Conservation (phyloP, 2,329 filamentous ascomycete species). For the Trichothecium roseum region DNA sequence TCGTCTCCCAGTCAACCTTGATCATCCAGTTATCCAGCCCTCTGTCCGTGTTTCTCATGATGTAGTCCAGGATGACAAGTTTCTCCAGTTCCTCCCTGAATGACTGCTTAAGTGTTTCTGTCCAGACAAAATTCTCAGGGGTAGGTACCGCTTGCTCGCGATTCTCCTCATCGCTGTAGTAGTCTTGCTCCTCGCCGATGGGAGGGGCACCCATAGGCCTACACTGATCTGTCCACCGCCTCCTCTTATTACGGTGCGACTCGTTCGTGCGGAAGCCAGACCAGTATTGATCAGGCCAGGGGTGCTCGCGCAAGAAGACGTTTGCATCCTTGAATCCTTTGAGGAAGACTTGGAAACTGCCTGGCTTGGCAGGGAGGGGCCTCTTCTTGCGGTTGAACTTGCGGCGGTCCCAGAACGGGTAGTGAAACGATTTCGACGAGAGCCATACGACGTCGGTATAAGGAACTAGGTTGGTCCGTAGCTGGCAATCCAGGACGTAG, state of each 20-base stretch:
- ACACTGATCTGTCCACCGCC: slow-evolving; percentile 70
- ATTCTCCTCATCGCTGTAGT: slow-evolving; percentile 52
- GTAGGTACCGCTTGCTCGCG: slow-evolving; percentile 35
- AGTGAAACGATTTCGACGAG: slow-evolving; percentile 95
- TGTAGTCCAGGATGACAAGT: slow-evolving; percentile 93
- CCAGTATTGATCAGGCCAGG: slow-evolving; percentile 87
- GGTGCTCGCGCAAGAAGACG: slow-evolving; percentile 85
- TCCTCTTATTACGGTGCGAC: slow-evolving; percentile 55
- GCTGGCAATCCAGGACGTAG: slow-evolving; percentile 83
- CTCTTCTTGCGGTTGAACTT: slow-evolving; percentile 83
- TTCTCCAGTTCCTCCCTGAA: slow-evolving; percentile 96
- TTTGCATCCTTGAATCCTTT: slow-evolving; percentile 97
- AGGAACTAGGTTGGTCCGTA: slow-evolving; percentile 85
- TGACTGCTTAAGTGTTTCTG: slow-evolving; percentile 74
- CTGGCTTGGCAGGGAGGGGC: slow-evolving; percentile 76
- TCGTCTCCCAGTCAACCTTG: slow-evolving; percentile 76
- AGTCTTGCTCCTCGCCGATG: slow-evolving; percentile 46
- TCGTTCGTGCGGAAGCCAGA: slow-evolving; percentile 60
- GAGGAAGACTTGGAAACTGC: slow-evolving; percentile 94
- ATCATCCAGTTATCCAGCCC: slow-evolving; percentile 99
- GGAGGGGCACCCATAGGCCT: slow-evolving; percentile 43
- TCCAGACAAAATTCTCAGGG: slow-evolving; percentile 67
- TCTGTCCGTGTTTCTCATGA: slow-evolving; percentile 97
- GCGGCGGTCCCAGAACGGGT: slow-evolving; percentile 92
- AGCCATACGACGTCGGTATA: slow-evolving; percentile 93